A percentile compares a stretch with the other conserved stretches of the same genome.
phyloP scores from a whole-genome alignment of 2,329 filamentous ascomycete genomes.

The Aspergillus aculeatinus region DNA sequence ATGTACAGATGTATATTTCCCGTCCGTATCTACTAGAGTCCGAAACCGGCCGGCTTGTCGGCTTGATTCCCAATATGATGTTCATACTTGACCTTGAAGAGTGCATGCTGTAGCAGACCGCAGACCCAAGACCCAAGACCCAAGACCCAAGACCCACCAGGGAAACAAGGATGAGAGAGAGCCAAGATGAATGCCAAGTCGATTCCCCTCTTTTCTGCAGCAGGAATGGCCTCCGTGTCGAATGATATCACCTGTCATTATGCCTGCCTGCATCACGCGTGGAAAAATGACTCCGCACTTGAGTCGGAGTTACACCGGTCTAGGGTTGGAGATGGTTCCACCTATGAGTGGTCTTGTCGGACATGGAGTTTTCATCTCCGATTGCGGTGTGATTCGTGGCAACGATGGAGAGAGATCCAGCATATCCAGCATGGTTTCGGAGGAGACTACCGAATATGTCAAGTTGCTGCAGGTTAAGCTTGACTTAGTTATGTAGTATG shows the following conservation, averaged over 20 bases:
- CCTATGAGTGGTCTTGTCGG: background rate
- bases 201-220: background rate
- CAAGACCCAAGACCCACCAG: no score
- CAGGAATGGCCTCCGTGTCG: background rate
- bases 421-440: background rate
- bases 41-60: background rate
- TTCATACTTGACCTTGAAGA: background rate
- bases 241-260: background rate
- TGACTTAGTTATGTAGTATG: no score
- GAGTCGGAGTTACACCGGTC: background rate
- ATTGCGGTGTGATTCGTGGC: background rate
- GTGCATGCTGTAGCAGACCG: background rate
- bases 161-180: no score
- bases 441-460: background rate
- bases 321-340: background rate
- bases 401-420: background rate
- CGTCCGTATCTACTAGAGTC: constrained; percentile 11
- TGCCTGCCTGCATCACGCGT: background rate
- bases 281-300: background rate
- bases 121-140: no score
- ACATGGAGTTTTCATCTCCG: background rate
- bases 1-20: constrained; percentile 28
- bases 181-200: background rate
- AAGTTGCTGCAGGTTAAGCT: background rate
- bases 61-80: background rate